Percentiles rank a stretch among this genome's conserved stretches.
Conservation (phyloP, 1,139 yeast species). For the Zhuliangozyma blackwelliae region DNA sequence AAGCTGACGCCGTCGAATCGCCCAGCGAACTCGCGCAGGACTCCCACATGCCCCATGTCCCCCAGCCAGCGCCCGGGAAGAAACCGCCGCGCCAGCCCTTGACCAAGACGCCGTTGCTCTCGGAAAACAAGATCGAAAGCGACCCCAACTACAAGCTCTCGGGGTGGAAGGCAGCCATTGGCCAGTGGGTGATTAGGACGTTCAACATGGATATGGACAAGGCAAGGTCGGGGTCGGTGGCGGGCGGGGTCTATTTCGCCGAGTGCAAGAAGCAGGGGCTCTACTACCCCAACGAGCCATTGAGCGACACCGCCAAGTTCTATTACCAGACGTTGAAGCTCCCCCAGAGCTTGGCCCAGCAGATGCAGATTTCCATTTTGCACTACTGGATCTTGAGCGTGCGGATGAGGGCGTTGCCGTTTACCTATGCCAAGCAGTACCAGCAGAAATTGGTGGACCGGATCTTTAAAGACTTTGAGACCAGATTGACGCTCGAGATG, state of each 20-base stretch:
- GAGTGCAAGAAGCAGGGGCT: constrained; percentile 84
- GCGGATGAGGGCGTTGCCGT: constrained; percentile 95
- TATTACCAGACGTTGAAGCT: constrained; percentile 77
- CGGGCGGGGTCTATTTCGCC: constrained; percentile 83
- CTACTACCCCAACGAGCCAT: constrained; percentile 65
- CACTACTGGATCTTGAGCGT: constrained; percentile 94
- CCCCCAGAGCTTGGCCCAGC: constrained; percentile 85
- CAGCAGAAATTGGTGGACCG: constrained; percentile 91
- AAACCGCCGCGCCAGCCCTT: constrained; percentile 38
- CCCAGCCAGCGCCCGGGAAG: constrained; percentile 30
- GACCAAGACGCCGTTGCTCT: constrained; percentile 45
- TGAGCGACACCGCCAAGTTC: constrained; percentile 61
- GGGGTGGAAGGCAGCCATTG: constrained; percentile 64
- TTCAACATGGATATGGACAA: constrained; percentile 87
- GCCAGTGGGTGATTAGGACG: constrained; percentile 63
- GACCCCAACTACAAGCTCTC: constrained; percentile 48
- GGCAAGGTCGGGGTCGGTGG: constrained; percentile 89
- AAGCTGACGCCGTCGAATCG: constrained; percentile 19
- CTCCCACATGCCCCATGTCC: constrained; percentile 45
- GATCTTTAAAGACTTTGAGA: constrained; percentile 84
- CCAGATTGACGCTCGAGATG: constrained; percentile 79
- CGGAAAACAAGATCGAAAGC: constrained; percentile 56
- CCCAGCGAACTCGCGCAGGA: constrained; percentile 46
- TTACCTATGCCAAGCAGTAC: constrained; percentile 80
- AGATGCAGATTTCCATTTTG: constrained; percentile 88